Percentiles rank a stretch among this genome's conserved stretches.
These are phyloP conservation scores for Neurospora sp. DNA, from an alignment of 495 filamentous ascomycete genomes.

Conservation along the genomic window DNA sequence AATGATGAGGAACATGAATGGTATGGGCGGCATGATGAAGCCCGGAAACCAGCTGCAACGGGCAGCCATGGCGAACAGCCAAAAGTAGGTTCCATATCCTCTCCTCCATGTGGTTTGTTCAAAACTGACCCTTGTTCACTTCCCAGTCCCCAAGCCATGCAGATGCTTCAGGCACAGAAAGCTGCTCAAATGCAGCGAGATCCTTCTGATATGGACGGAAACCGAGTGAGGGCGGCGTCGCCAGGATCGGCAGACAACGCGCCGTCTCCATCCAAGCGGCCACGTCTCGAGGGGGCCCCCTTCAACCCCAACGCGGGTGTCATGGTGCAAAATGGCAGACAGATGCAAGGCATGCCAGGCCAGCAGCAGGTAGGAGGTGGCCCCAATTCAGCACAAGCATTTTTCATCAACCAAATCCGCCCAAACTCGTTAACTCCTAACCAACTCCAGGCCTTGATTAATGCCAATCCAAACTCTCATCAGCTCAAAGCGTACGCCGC, in stretches of 20 bases:
- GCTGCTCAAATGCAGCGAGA: slow-evolving; percentile 74
- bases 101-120: background rate
- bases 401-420: slow-evolving; percentile 72
- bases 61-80: slow-evolving; percentile 69
- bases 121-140: slow-evolving; percentile 20
- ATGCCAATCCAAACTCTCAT: slow-evolving; percentile 49
- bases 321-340: slow-evolving; percentile 72
- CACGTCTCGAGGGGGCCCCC: slow-evolving; percentile 62
- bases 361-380: slow-evolving; percentile 61
- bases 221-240: slow-evolving; percentile 68
- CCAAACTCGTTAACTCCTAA: slow-evolving; percentile 60
- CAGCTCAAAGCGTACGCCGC: slow-evolving; percentile 60
- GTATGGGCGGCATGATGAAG: slow-evolving; percentile 34
- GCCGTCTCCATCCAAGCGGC: slow-evolving; percentile 84
- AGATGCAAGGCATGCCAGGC: slow-evolving; percentile 58
- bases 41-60: slow-evolving; percentile 52
- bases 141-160: slow-evolving; percentile 56
- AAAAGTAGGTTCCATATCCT: slow-evolving; percentile 43
- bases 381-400: slow-evolving; percentile 40
- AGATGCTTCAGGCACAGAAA: slow-evolving; percentile 52
- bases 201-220: slow-evolving; percentile 79
- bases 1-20: slow-evolving; percentile 51
- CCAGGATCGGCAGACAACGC: slow-evolving; percentile 78
- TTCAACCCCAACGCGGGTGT: slow-evolving; percentile 57
- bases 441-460: slow-evolving; percentile 65